A percentile compares a stretch with the other conserved stretches of the same genome.
Conservation (phyloP, 208 protist genomes). For the Balamuthia mandrillaris region DNA sequence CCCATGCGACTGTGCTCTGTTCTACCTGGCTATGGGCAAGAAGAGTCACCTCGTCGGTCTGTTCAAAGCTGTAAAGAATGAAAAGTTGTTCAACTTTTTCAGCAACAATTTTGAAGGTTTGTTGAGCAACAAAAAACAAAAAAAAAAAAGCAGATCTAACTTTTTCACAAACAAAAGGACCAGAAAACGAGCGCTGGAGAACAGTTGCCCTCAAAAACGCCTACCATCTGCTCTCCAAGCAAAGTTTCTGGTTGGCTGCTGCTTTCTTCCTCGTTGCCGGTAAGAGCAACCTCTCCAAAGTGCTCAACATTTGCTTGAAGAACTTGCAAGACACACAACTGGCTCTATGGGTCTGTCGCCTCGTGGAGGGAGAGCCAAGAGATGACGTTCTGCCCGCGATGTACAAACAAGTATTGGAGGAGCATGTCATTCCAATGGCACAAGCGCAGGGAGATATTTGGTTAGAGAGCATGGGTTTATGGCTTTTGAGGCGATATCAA, state of each 20-base stretch:
- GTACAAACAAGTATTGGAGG: not conserved
- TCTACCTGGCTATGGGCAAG: slow-evolving; percentile 82
- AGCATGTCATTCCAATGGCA: slow-evolving; percentile 7
- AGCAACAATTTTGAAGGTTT: slow-evolving; percentile 71
- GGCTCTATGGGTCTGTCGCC: slow-evolving; percentile 42
- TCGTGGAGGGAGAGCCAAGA: slow-evolving; percentile 36
- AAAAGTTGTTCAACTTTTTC: slow-evolving; percentile 82
- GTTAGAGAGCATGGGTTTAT: slow-evolving; percentile 28
- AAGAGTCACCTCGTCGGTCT: slow-evolving; percentile 80
- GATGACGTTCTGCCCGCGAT: not conserved
- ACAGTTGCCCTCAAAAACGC: slow-evolving; percentile 83
- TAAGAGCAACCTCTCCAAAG: slow-evolving; percentile 72
- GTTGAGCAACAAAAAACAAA: too few relatives aligned
- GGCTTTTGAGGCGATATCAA: slow-evolving; percentile 26
- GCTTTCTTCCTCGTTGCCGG: slow-evolving; percentile 88
- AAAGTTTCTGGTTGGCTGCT: slow-evolving; percentile 77
- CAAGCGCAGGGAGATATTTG: not conserved
- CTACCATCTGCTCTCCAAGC: slow-evolving; percentile 82
- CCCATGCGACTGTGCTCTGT: slow-evolving; percentile 78
- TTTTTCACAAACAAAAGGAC: too few relatives aligned
- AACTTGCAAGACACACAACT: slow-evolving; percentile 49
- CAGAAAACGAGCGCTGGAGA: slow-evolving; percentile 68
- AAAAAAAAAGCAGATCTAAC: too few relatives aligned
- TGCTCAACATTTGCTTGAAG: slow-evolving; percentile 70
- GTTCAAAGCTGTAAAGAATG: slow-evolving; percentile 81